Evolutionary conservation across 2,329 filamentous ascomycete species (phyloP).

Genomic region (Rhinocladiella similis): DNA sequence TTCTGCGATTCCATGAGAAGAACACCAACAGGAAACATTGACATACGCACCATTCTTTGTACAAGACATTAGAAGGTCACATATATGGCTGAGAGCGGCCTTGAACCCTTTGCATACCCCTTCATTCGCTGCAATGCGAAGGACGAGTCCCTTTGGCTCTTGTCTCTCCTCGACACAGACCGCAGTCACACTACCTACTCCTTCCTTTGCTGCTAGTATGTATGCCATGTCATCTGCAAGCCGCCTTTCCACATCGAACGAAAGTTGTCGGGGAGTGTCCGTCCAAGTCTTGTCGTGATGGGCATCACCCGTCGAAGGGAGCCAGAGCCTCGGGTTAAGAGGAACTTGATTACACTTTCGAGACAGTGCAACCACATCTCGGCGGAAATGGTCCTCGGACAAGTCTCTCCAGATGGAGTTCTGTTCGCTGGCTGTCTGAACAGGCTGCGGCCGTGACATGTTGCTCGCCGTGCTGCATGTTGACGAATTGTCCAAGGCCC

Average conservation of each 20-base stretch:
- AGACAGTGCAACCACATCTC: constrained; percentile 25
- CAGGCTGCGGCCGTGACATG: background rate
- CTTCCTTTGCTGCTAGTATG: constrained; percentile 32
- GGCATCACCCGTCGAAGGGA: background rate
- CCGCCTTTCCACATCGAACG: constrained; percentile 27
- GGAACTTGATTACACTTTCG: constrained; percentile 13
- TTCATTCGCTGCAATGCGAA: constrained; percentile 18
- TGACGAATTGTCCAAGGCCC: background rate
- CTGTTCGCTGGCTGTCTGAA: constrained; percentile 20
- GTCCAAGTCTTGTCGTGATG: no score
- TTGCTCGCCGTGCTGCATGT: background rate
- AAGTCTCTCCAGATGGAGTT: constrained; percentile 28
- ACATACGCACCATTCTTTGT: constrained; percentile 1
- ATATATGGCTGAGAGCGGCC: constrained; percentile 1
- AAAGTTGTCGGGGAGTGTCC: background rate
- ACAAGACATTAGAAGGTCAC: constrained; percentile 10
- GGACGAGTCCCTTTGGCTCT: constrained; percentile 1
- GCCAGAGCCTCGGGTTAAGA: constrained; percentile 8
- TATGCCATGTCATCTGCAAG: constrained; percentile 35
- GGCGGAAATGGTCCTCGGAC: constrained; percentile 24
- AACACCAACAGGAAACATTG: background rate
- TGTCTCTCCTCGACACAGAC: constrained; percentile 33
- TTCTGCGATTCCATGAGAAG: constrained; percentile 1
- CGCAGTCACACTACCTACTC: constrained; percentile 32
- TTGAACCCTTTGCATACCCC: constrained; percentile 3